Conservation (phyloP, 2,329 filamentous ascomycete genomes). For the Fonsecaea pedrosoi region DNA sequence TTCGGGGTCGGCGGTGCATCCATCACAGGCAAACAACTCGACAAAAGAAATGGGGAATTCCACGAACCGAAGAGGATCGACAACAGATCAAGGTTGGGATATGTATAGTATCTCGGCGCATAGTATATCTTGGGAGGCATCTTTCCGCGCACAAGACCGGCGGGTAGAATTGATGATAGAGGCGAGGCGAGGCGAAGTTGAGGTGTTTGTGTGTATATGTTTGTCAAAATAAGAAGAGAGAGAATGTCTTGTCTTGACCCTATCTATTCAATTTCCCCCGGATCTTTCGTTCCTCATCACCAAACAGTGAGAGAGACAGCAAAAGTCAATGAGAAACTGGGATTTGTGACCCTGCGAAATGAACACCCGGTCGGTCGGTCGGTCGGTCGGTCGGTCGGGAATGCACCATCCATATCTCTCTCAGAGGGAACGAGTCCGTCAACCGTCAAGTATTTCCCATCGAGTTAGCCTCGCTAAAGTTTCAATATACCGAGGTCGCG, state of each 20-base stretch:
- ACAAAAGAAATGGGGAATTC: background rate
- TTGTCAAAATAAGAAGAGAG: no score
- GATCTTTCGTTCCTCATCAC: no score
- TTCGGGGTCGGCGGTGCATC: background rate
- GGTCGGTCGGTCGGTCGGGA: no score
- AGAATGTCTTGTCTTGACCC: no score
- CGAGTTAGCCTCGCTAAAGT: background rate
- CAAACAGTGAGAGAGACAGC: no score
- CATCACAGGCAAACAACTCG: background rate
- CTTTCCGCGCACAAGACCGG: background rate
- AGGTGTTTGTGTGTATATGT: background rate
- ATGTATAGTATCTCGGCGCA: constrained; percentile 4
- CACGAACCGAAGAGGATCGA: constrained; percentile 1
- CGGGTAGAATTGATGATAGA: background rate
- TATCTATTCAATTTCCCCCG: no score
- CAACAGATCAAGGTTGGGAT: background rate
- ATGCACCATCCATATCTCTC: no score
- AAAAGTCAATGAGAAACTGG: no score
- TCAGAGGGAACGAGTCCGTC: no score
- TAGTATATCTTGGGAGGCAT: constrained; percentile 7
- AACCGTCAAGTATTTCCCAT: background rate
- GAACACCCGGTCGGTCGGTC: background rate
- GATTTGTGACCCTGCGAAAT: no score
- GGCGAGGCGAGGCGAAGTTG: background rate
- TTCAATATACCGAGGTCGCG: background rate